phyloP scores from a whole-genome alignment of 1,284 basidiomycete genomes.

The Wallemia hederae region DNA sequence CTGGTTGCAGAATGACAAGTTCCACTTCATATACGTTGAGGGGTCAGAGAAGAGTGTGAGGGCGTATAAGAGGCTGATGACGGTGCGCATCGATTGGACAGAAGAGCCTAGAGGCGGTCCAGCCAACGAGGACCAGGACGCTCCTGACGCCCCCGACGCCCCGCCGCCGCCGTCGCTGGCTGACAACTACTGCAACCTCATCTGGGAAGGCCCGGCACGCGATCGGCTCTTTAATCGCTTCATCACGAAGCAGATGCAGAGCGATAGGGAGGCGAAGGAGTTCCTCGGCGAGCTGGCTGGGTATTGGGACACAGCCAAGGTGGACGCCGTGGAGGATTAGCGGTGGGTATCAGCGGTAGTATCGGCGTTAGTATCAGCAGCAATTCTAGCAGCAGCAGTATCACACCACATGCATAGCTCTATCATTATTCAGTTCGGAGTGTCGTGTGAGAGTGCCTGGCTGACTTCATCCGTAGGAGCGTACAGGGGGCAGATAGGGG shows the following conservation, averaged over 20 bases:
- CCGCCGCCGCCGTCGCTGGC: constrained; percentile 28
- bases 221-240: constrained; percentile 56
- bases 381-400: constrained; percentile 2
- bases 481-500: too few relatives aligned
- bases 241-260: constrained; percentile 54
- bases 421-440: too few relatives aligned
- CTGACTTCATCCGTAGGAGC: too few relatives aligned
- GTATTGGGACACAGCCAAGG: constrained; percentile 80
- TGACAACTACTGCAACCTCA: constrained; percentile 59
- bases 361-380: too few relatives aligned
- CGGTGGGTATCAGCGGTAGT: too few relatives aligned
- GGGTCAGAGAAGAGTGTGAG: constrained; percentile 61
- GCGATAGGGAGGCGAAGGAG: constrained; percentile 58
- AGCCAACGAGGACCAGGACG: constrained; percentile 11
- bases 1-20: constrained; percentile 61
- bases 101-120: constrained; percentile 33
- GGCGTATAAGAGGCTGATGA: constrained; percentile 65
- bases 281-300: constrained; percentile 47
- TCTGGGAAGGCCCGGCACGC: constrained; percentile 73
- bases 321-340: constrained; percentile 16
- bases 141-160: constrained; percentile 10
- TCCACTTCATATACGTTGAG: constrained; percentile 78
- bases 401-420: neutral
- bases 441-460: too few relatives aligned
- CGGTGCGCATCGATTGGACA: constrained; percentile 74